Evolutionary conservation across 192 early-diverging fungal genomes (phyloP).

Genomic region (Coemansia furcata): DNA sequence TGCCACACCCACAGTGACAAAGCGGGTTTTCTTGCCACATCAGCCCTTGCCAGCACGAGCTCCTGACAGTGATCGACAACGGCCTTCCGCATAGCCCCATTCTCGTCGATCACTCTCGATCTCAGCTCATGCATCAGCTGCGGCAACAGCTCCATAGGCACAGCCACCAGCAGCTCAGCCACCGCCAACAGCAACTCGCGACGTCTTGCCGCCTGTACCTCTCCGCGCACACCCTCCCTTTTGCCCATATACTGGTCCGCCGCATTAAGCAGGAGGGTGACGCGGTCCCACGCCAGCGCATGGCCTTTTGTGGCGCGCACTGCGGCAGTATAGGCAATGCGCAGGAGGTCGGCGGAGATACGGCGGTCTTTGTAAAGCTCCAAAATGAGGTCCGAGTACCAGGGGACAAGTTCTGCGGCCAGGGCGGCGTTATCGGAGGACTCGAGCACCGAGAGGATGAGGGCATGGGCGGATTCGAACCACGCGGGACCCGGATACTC

Average conservation of each 20-base stretch:
- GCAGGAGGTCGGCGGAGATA: constrained; percentile 25
- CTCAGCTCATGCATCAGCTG: constrained; percentile 13
- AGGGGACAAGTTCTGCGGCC: constrained; percentile 11
- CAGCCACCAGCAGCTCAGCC: constrained; percentile 4
- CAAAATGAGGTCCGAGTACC: constrained; percentile 32
- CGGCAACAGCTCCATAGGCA: constrained; percentile 27
- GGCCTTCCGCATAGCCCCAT: neutral
- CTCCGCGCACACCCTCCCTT: neutral
- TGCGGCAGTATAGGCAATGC: constrained; percentile 24
- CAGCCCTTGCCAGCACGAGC: constrained; percentile 8
- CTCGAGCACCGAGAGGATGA: constrained; percentile 27
- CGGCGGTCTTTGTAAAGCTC: constrained; percentile 9
- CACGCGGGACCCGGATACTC: constrained; percentile 2
- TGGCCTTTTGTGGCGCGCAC: neutral
- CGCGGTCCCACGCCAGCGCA: constrained; percentile 7
- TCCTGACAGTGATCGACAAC: constrained; percentile 13
- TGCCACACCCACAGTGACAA: neutral
- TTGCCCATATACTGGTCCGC: neutral
- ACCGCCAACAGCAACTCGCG: constrained; percentile 31
- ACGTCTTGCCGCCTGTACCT: neutral
- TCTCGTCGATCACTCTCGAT: neutral
- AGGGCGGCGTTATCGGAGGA: neutral
- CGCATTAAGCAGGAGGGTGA: neutral
- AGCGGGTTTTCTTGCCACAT: neutral
- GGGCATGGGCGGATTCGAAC: constrained; percentile 46